These are phyloP conservation scores for Tuber umbilicatum DNA, from an alignment of 495 filamentous ascomycete species.

Conservation along the genomic window DNA sequence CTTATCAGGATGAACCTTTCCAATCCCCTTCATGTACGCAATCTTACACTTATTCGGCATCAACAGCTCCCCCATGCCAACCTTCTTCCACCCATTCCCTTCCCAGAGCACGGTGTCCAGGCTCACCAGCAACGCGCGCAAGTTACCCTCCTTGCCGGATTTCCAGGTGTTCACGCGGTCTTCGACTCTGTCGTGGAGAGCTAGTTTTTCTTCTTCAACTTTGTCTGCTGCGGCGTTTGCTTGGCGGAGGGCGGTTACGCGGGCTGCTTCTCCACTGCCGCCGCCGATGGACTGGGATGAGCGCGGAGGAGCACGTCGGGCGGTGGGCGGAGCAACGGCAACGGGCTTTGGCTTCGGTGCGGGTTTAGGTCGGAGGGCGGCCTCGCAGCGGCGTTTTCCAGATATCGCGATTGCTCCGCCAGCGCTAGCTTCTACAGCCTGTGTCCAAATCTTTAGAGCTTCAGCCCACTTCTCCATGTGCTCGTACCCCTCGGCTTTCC, in stretches of 20 bases:
- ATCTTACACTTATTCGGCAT: constrained; percentile 90
- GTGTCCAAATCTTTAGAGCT: constrained; percentile 70
- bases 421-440: constrained; percentile 73
- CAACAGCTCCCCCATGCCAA: constrained; percentile 84
- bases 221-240: constrained; percentile 77
- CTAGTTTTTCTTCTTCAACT: constrained; percentile 87
- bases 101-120: constrained; percentile 87
- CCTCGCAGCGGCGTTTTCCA: constrained; percentile 84
- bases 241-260: constrained; percentile 58
- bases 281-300: constrained; percentile 30
- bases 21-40: constrained; percentile 97
- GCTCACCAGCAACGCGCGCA: constrained; percentile 80
- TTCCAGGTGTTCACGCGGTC: constrained; percentile 70
- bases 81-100: constrained; percentile 90
- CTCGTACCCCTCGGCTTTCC: constrained; percentile 92
- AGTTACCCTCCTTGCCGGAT: constrained; percentile 81
- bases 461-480: constrained; percentile 91
- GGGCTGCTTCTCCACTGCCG: constrained; percentile 44
- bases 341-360: constrained; percentile 44
- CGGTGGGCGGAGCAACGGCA: constrained; percentile 46
- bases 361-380: constrained; percentile 61
- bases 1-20: constrained; percentile 97
- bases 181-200: constrained; percentile 75
- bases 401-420: constrained; percentile 76
- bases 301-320: constrained; percentile 42